A percentile compares a stretch with the other conserved stretches of the same genome.
phyloP scores from a whole-genome alignment of 2,329 filamentous ascomycete species.

The Alternaria burnsii region DNA sequence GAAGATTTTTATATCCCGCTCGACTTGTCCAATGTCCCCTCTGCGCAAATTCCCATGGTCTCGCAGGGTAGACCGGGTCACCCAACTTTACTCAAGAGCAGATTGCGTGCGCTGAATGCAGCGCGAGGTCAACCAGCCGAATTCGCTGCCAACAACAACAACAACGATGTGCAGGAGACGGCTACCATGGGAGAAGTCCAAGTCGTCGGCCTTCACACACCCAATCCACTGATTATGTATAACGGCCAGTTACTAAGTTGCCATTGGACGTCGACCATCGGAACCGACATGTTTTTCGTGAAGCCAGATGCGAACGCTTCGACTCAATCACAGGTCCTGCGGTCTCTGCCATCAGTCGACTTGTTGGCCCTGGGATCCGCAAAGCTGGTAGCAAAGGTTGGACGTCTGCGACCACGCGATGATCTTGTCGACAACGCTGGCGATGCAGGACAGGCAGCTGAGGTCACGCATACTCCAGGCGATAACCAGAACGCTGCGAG shows the following conservation, averaged over 20 bases:
- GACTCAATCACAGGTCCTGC: conserved; percentile 51
- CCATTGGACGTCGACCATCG: conserved; percentile 81
- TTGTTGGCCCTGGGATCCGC: conserved; percentile 75
- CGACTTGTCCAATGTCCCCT: conserved; percentile 60
- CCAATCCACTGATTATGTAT: conserved; percentile 81
- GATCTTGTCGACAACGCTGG: conserved; percentile 28
- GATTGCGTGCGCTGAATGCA: conserved; percentile 40
- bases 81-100: conserved; percentile 39
- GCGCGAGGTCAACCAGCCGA: conserved; percentile 27
- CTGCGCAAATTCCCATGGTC: conserved; percentile 26
- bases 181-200: conserved; percentile 65
- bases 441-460: conserved; percentile 8
- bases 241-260: conserved; percentile 80
- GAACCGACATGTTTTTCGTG: conserved; percentile 80
- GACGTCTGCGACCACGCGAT: conserved; percentile 59
- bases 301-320: conserved; percentile 36
- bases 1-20: conserved; percentile 69
- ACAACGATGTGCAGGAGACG: conserved; percentile 17
- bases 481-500: not conserved
- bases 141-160: conserved; percentile 10
- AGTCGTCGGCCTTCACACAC: conserved; percentile 81
- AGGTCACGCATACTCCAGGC: conserved; percentile 6
- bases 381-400: conserved; percentile 73
- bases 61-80: conserved; percentile 31
- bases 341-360: conserved; percentile 68